Conservation (phyloP, 2,329 filamentous ascomycete genomes). For the Pseudogymnoascus sp. region DNA sequence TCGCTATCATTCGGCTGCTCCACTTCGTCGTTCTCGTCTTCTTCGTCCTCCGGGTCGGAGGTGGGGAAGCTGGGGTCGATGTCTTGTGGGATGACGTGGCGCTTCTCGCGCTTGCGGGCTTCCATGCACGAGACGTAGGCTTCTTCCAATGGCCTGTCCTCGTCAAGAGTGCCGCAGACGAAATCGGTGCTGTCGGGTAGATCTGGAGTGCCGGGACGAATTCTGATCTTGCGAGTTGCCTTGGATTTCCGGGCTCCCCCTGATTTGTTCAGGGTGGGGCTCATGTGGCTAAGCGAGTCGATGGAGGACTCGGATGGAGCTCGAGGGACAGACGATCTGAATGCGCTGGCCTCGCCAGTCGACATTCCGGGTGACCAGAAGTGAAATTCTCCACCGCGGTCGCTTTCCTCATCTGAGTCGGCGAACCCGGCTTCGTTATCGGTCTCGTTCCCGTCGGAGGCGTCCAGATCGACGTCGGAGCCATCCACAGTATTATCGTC, state of each 20-base stretch:
- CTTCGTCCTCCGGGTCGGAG: constrained; percentile 82
- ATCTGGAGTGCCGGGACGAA: constrained; percentile 66
- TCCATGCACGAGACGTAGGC: constrained; percentile 83
- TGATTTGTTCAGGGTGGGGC: constrained; percentile 16
- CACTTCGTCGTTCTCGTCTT: constrained; percentile 60
- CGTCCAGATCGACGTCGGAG: constrained; percentile 66
- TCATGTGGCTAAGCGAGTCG: constrained; percentile 37
- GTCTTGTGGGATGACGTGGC: constrained; percentile 82
- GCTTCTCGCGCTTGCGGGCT: constrained; percentile 72
- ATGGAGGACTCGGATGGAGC: constrained; percentile 56
- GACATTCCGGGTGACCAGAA: constrained; percentile 49
- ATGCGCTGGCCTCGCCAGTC: constrained; percentile 21
- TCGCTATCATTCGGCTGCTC: constrained; percentile 56
- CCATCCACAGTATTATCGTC: constrained; percentile 44
- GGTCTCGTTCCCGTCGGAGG: constrained; percentile 65
- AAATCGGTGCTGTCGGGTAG: constrained; percentile 97
- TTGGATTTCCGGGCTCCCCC: constrained; percentile 15
- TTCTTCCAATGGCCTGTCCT: constrained; percentile 89
- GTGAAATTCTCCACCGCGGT: constrained; percentile 55
- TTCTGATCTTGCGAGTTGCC: constrained; percentile 39
- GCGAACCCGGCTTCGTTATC: constrained; percentile 71
- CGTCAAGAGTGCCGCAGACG: constrained; percentile 95
- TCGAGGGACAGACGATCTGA: constrained; percentile 25
- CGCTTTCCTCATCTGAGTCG: constrained; percentile 60
- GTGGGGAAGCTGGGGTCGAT: constrained; percentile 97